Conservation (phyloP, 2,329 filamentous ascomycete species). For the Pestalotiopsis sp. region DNA sequence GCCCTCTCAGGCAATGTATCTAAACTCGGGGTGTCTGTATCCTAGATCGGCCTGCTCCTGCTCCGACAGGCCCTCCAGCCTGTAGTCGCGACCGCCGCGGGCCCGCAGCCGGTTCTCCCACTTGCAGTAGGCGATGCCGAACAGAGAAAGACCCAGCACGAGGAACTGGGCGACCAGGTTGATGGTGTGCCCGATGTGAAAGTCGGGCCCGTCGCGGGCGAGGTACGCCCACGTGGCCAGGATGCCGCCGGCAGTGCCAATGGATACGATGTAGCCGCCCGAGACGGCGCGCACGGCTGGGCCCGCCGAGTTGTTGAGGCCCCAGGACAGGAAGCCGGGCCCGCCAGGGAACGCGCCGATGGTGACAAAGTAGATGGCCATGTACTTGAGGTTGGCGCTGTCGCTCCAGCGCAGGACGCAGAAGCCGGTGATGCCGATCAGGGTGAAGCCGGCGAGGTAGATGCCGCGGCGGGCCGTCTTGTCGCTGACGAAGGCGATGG, state of each 20-base stretch:
- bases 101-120: slow-evolving; percentile 55
- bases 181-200: slow-evolving; percentile 56
- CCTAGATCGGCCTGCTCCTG: slow-evolving; percentile 50
- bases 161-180: slow-evolving; percentile 54
- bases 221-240: slow-evolving; percentile 60
- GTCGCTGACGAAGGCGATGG: slow-evolving; percentile 41
- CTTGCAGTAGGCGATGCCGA: slow-evolving; percentile 54
- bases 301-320: slow-evolving; percentile 60
- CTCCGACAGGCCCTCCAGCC: slow-evolving; percentile 51
- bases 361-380: slow-evolving; percentile 57
- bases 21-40: slow-evolving; percentile 56
- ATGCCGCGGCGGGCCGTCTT: slow-evolving; percentile 44
- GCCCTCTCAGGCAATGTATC: slow-evolving; percentile 49
- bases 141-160: slow-evolving; percentile 45
- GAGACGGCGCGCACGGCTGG: slow-evolving; percentile 59
- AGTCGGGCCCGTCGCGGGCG: slow-evolving; percentile 45
- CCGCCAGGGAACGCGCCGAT: slow-evolving; percentile 61
- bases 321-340: slow-evolving; percentile 61
- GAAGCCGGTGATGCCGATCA: slow-evolving; percentile 52
- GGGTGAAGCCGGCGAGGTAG: slow-evolving; percentile 40
- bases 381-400: slow-evolving; percentile 39
- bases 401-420: slow-evolving; percentile 50
- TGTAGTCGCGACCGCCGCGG: slow-evolving; percentile 48
- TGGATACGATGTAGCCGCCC: slow-evolving; percentile 54
- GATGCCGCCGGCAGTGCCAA: slow-evolving; percentile 60